phyloP scores from a whole-genome alignment of 2,329 filamentous ascomycete species.

The Fusarium multiceps region DNA sequence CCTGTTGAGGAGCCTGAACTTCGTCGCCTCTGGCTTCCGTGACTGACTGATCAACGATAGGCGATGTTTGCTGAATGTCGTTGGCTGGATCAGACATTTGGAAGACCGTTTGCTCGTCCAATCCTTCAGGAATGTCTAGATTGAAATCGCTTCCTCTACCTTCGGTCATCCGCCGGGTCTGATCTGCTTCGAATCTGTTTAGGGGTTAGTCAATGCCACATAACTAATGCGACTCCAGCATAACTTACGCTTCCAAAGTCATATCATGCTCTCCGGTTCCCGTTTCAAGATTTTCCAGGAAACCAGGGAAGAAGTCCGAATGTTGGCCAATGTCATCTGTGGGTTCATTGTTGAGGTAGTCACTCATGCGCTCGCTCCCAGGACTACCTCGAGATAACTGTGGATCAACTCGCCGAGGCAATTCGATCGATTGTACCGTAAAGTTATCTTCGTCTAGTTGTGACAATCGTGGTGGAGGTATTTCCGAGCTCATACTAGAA shows the following conservation, averaged over 20 bases:
- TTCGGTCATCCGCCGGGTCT: constrained; percentile 53
- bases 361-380: constrained; percentile 65
- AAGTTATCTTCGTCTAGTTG: constrained; percentile 69
- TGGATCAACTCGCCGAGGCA: constrained; percentile 63
- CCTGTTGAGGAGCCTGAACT: constrained; percentile 21
- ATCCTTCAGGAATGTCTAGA: constrained; percentile 60
- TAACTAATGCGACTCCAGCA: background rate
- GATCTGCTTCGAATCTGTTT: constrained; percentile 55
- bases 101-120: constrained; percentile 64
- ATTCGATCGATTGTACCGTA: constrained; percentile 69
- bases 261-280: constrained; percentile 54
- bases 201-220: constrained; percentile 16
- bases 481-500: constrained; percentile 64
- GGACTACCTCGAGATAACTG: constrained; percentile 65
- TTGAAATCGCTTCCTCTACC: constrained; percentile 64
- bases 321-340: constrained; percentile 57
- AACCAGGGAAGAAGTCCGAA: constrained; percentile 64
- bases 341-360: constrained; percentile 56
- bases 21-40: constrained; percentile 36
- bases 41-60: constrained; percentile 36
- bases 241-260: constrained; percentile 57
- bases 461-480: constrained; percentile 65
- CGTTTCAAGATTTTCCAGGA: constrained; percentile 57
- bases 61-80: constrained; percentile 47
- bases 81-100: constrained; percentile 54